Percentiles rank a stretch among this genome's conserved stretches.
Conservation (phyloP, 495 filamentous ascomycete genomes). For the Lophiostoma macrostomum region DNA sequence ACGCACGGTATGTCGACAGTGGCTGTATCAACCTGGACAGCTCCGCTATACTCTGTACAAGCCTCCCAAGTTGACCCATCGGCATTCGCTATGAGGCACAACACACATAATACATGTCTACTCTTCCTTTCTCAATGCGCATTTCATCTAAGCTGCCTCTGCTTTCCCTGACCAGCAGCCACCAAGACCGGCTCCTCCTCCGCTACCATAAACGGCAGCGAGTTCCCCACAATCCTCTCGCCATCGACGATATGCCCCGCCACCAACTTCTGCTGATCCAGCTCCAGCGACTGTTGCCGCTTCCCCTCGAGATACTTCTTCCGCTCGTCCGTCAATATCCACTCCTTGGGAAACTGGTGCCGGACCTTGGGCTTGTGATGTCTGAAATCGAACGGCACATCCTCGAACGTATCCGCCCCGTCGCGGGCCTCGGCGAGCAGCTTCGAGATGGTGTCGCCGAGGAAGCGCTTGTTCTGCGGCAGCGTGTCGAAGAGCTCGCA, state of each 20-base stretch:
- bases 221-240: slow-evolving; percentile 48
- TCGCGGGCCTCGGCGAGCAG: slow-evolving; percentile 75
- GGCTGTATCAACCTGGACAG: no score
- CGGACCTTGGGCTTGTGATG: slow-evolving; percentile 72
- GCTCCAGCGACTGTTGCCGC: slow-evolving; percentile 48
- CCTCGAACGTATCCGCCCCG: slow-evolving; percentile 72
- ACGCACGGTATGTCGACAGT: no score
- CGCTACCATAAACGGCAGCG: slow-evolving; percentile 35
- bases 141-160: no score
- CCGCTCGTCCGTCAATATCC: slow-evolving; percentile 72
- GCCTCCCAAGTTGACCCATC: no score
- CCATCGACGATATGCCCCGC: slow-evolving; percentile 56
- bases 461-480: slow-evolving; percentile 93
- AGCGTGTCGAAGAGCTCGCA: slow-evolving; percentile 82
- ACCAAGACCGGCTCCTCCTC: slow-evolving; percentile 39
- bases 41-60: no score
- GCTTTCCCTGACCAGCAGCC: neutral
- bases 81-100: neutral
- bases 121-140: no score
- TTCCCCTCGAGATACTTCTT: slow-evolving; percentile 59
- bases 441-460: slow-evolving; percentile 71
- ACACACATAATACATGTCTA: neutral
- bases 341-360: slow-evolving; percentile 72
- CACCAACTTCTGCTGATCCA: slow-evolving; percentile 49
- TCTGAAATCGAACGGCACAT: slow-evolving; percentile 85